Evolutionary conservation across 768 basidiomycete genomes (phyloP), one percentile per base, ranked within the genome.

Genomic region (Pleurotus eryngii): DNA sequence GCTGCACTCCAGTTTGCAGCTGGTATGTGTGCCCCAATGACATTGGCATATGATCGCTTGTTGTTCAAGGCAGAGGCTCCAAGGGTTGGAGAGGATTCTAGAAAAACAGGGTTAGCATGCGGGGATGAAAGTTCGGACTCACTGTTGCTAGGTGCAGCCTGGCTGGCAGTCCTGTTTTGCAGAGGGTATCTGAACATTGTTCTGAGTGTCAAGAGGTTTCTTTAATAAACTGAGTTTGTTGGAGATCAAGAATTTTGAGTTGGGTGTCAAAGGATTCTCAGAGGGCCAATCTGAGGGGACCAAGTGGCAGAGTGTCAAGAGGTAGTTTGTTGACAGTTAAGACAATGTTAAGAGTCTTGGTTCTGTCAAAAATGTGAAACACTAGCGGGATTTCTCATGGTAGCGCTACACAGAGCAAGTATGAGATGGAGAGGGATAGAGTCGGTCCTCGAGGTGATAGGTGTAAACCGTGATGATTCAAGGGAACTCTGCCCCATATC

Each of bases 271-370:
- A 48, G 46, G 46, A 48, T 18, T 48, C 46, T 48, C 46, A 48
- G 46, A 48, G 46, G 46, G 46, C 46, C 46, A 48, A 48, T 48
- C 46, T 48, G 46, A 48, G 46, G 46, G 46, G 46, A 48, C 46
- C 46, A 48, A 48, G 17, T 15, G 46, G 18, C 18, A 15, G 43
- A 15, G 9, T 3, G 5, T 45, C 15, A 12, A 45, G 43, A 45
- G 43, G 20, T 17, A 45, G 43, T 17, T 45, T 45, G 43, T 45
- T 15, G 46, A 48, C 18, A 12, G 46, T 15, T 15, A 48, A 48
- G 24, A 20, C 14, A 22, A 48, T 5, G 12, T 15, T 6, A 20
- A 48, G 17, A 48, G 18, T 22, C 9, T 20, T 18, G 46, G n/a
- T 48, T 20, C 46, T 48, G 22, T 48, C 46, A 48, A 48, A 48